phyloP scores from a whole-genome alignment of 2,329 filamentous ascomycete genomes.

The Apiospora arundinis region DNA sequence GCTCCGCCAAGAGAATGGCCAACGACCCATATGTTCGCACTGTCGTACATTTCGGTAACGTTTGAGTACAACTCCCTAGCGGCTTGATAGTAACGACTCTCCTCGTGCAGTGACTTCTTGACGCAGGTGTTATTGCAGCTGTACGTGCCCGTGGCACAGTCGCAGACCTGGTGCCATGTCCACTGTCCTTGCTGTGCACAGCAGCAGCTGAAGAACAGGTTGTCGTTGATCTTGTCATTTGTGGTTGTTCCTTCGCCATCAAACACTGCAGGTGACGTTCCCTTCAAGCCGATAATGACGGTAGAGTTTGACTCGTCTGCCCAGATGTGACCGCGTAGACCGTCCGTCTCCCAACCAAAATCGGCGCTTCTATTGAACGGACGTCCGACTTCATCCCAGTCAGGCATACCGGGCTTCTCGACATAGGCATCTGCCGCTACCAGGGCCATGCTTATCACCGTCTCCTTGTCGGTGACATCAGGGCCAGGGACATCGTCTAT shows the following conservation, averaged over 20 bases:
- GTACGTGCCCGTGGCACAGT: conserved; percentile 87
- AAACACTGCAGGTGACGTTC: conserved; percentile 87
- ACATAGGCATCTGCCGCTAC: conserved; percentile 94
- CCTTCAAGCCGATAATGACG: conserved; percentile 90
- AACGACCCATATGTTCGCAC: conserved; percentile 84
- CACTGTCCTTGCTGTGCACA: conserved; percentile 92
- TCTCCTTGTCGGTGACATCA: conserved; percentile 84
- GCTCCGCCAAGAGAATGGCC: conserved; percentile 94
- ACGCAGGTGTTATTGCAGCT: conserved; percentile 94
- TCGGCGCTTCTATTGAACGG: conserved; percentile 86
- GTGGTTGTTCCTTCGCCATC: conserved; percentile 97
- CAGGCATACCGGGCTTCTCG: conserved; percentile 69
- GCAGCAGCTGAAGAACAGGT: conserved; percentile 97
- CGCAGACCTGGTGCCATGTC: conserved; percentile 90
- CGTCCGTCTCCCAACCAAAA: conserved; percentile 92
- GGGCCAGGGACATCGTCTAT: conserved; percentile 80
- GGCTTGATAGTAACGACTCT: conserved; percentile 91
- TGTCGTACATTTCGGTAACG: conserved; percentile 85
- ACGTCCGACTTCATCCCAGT: conserved; percentile 83
- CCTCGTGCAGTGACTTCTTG: conserved; percentile 72
- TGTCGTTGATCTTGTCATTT: conserved; percentile 97
- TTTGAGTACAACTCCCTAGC: conserved; percentile 91
- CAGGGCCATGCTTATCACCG: conserved; percentile 81
- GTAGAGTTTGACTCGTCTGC: conserved; percentile 85
- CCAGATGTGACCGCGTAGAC: conserved; percentile 90